These are phyloP conservation scores for Trametes punicea DNA, from an alignment of 768 basidiomycete species.

Conservation along the genomic window DNA sequence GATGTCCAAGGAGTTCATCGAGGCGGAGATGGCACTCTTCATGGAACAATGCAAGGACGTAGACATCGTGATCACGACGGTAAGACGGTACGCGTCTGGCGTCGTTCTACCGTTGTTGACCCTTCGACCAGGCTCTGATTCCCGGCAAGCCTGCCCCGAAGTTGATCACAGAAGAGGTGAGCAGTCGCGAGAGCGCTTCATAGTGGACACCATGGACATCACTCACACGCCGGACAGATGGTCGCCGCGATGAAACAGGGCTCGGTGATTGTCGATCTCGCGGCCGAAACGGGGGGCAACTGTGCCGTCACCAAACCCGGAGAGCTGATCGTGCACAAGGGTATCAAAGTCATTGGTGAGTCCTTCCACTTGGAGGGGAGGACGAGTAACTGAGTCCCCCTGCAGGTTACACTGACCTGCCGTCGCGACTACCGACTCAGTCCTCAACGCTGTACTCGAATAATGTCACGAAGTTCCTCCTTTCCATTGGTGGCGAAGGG, in stretches of 20 bases:
- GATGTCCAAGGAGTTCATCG: conserved; percentile 89
- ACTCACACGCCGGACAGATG: conserved; percentile 42
- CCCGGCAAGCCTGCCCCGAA: conserved; percentile 87
- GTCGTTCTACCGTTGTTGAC: not conserved
- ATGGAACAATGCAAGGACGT: conserved; percentile 86
- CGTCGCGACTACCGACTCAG: conserved; percentile 86
- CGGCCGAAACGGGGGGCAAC: conserved; percentile 88
- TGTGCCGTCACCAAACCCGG: conserved; percentile 82
- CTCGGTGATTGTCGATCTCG: conserved; percentile 83
- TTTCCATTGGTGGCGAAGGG: conserved; percentile 65
- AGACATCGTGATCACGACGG: conserved; percentile 85
- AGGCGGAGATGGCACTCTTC: conserved; percentile 86
- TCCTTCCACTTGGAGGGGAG: not conserved
- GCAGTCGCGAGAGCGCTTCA: conserved; percentile 1
- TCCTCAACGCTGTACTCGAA: conserved; percentile 89
- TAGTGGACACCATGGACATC: not conserved
- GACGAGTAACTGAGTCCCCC: not conserved
- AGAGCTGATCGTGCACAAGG: conserved; percentile 60
- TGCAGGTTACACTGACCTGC: conserved; percentile 77
- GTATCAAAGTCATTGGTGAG: conserved; percentile 80
- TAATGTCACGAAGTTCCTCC: conserved; percentile 85
- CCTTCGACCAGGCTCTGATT: conserved; percentile 58
- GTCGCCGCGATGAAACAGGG: conserved; percentile 90
- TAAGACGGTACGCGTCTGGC: conserved; percentile 26
- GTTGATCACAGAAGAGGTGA: conserved; percentile 67